phyloP scores from a whole-genome alignment of 2,329 filamentous ascomycete genomes.

The Aspergillus transmontanensis region DNA sequence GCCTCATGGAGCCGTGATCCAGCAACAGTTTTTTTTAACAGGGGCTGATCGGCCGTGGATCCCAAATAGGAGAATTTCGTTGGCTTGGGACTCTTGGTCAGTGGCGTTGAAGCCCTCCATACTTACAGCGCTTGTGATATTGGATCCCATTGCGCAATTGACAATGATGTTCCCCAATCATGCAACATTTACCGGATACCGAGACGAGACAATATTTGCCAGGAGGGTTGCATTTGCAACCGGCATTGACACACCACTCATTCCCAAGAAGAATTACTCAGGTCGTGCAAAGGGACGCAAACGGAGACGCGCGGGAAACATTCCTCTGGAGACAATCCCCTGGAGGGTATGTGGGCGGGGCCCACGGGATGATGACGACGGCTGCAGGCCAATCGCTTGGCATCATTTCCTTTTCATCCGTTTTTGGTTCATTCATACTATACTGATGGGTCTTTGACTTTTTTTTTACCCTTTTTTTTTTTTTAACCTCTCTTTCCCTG shows the following conservation, averaged over 20 bases:
- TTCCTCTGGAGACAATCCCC: constrained; percentile 6
- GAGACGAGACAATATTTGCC: not conserved
- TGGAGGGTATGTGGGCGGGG: not conserved
- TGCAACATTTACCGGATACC: not conserved
- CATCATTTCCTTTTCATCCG: constrained; percentile 1
- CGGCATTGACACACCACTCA: not conserved
- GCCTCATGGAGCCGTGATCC: constrained; percentile 4
- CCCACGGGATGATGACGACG: constrained; percentile 16
- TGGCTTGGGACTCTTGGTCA: not conserved
- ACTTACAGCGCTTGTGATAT: not conserved
- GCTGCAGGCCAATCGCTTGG: constrained; percentile 8
- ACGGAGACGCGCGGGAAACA: constrained; percentile 10
- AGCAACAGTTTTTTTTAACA: constrained; percentile 7
- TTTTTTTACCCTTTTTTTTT: not conserved
- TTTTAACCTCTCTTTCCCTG: not conserved
- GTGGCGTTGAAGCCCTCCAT: constrained; percentile 3
- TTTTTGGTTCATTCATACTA: constrained; percentile 1
- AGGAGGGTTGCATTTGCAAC: not conserved
- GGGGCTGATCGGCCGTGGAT: constrained; percentile 13
- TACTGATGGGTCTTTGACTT: not conserved
- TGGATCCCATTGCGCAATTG: not conserved
- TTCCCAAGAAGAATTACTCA: not conserved
- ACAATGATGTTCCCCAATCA: not conserved
- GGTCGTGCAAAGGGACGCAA: not conserved
- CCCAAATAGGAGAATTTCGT: constrained; percentile 12